phyloP scores from a whole-genome alignment of 495 filamentous ascomycete genomes.

The Pseudomonodictys pantanalensis region DNA sequence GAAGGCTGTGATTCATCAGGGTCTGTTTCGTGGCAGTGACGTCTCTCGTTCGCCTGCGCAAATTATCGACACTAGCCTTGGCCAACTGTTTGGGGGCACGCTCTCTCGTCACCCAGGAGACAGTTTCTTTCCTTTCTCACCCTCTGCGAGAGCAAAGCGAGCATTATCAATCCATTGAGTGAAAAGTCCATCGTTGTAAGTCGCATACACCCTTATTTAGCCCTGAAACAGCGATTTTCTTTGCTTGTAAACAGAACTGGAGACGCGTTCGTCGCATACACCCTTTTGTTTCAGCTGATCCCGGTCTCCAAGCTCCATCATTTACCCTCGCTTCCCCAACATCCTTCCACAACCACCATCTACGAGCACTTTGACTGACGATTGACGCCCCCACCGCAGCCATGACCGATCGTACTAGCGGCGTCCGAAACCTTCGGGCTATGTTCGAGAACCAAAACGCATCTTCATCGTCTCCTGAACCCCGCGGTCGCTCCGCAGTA shows the following conservation, averaged over 20 bases:
- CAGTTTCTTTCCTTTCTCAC: neutral
- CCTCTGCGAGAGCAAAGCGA: neutral
- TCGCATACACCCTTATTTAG: slow-evolving; percentile 5
- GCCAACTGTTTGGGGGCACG: neutral
- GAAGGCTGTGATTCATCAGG: too few relatives aligned
- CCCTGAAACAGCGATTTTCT: slow-evolving; percentile 22
- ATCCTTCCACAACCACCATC: slow-evolving; percentile 1
- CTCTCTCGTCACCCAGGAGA: slow-evolving; percentile 9
- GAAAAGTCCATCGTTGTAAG: slow-evolving; percentile 17
- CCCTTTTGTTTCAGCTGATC: slow-evolving; percentile 38
- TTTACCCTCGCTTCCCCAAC: slow-evolving; percentile 14
- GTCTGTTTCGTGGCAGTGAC: neutral
- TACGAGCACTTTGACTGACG: slow-evolving; percentile 34
- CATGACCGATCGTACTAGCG: slow-evolving; percentile 54
- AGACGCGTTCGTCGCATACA: too few relatives aligned
- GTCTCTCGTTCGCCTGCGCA: neutral
- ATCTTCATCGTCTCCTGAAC: slow-evolving; percentile 52
- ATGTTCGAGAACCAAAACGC: slow-evolving; percentile 76
- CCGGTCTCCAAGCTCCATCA: slow-evolving; percentile 33
- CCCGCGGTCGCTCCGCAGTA: slow-evolving; percentile 71
- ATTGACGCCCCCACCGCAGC: slow-evolving; percentile 29
- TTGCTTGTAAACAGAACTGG: slow-evolving; percentile 33
- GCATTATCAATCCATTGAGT: neutral
- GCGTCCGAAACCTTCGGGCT: slow-evolving; percentile 73
- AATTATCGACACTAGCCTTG: neutral